A percentile compares a stretch with the other conserved stretches of the same genome.
Evolutionary conservation across 1,284 basidiomycete species (phyloP).

Genomic region (Tetrapyrgos nigripes): DNA sequence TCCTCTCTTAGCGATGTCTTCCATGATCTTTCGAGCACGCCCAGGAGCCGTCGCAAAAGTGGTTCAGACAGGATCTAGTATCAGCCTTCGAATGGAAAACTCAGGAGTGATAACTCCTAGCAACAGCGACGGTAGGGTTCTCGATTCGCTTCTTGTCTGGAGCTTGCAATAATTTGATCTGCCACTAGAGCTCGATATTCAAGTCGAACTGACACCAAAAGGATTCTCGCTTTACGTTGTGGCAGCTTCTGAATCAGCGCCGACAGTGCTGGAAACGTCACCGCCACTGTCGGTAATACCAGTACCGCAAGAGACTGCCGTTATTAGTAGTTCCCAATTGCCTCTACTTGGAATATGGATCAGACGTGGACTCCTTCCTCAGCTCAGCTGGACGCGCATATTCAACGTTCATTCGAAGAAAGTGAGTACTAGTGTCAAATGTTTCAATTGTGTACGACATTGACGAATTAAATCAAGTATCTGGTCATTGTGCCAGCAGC

Average conservation of each 20-base stretch:
- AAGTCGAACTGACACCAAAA: neutral
- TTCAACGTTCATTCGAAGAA: neutral
- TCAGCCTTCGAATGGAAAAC: slow-evolving; percentile 1
- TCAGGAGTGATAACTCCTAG: neutral
- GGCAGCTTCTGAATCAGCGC: neutral
- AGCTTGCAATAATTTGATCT: neutral
- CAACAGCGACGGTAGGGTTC: neutral
- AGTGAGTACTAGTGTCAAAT: too few relatives aligned
- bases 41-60: neutral
- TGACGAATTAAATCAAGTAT: too few relatives aligned
- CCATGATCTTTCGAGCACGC: slow-evolving; percentile 1
- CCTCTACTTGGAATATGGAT: too few relatives aligned
- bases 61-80: neutral
- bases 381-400: too few relatives aligned
- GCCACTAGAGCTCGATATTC: neutral
- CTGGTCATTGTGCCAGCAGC: too few relatives aligned
- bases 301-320: too few relatives aligned
- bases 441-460: too few relatives aligned
- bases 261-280: neutral
- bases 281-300: too few relatives aligned
- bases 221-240: neutral
- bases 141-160: neutral
- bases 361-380: too few relatives aligned
- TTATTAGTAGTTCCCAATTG: too few relatives aligned
- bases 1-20: neutral